A percentile compares a stretch with the other conserved stretches of the same genome.
Evolutionary conservation across 495 filamentous ascomycete species (phyloP).

Genomic region (Symbiotaphrina buchneri): DNA sequence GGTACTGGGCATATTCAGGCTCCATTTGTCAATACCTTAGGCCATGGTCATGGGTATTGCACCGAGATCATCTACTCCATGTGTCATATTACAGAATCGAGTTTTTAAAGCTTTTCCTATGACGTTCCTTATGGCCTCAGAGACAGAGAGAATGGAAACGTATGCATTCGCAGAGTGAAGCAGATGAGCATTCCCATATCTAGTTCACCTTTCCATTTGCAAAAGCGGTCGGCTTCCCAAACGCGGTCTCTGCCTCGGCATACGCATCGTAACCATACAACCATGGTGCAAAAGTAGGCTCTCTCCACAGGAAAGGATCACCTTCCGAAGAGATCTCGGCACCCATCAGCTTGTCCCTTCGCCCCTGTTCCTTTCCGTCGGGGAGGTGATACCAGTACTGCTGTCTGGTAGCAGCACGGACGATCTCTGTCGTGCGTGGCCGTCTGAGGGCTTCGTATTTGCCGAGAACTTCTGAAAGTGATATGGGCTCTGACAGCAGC

Average conservation of each 20-base stretch:
- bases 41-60: no score
- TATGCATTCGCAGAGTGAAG: no score
- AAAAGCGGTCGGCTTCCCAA: no score
- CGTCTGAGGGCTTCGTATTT: constrained; percentile 9
- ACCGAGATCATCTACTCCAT: no score
- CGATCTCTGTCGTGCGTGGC: constrained; percentile 9
- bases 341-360: constrained; percentile 9
- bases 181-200: no score
- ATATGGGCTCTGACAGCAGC: constrained; percentile 4
- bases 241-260: neutral
- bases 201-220: no score
- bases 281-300: constrained; percentile 5
- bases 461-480: constrained; percentile 5
- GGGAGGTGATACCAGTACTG: constrained; percentile 8
- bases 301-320: neutral
- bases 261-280: constrained; percentile 11
- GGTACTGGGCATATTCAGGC: no score
- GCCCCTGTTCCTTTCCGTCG: constrained; percentile 9
- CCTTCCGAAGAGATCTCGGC: neutral
- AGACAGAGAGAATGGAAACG: no score
- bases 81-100: no score
- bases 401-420: constrained; percentile 10
- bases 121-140: no score
- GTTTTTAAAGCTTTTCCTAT: no score
- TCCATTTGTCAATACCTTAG: no score